phyloP scores from a whole-genome alignment of 371 early-diverging fungal genomes.

The Circinella minor region DNA sequence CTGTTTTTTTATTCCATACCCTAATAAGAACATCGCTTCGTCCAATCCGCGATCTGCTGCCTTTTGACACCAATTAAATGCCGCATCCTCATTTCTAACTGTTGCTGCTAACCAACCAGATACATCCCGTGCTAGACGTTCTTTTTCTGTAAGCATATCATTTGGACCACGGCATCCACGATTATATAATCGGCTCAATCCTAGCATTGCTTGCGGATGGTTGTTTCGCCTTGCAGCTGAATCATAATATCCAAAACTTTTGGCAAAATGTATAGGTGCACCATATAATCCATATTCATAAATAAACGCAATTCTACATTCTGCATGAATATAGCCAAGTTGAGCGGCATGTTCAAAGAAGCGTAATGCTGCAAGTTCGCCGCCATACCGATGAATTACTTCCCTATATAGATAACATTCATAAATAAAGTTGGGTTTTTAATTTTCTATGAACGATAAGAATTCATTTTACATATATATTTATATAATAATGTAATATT shows the following conservation, averaged over 20 bases:
- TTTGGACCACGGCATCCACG: conserved; percentile 40
- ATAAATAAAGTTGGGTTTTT: neutral
- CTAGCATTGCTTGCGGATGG: conserved; percentile 37
- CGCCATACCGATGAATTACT: conserved; percentile 27
- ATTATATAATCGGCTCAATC: conserved; percentile 36
- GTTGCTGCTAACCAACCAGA: conserved; percentile 38
- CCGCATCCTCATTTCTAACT: conserved; percentile 49
- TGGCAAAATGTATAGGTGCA: conserved; percentile 26
- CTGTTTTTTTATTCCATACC: conserved; percentile 24
- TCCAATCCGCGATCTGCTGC: conserved; percentile 37
- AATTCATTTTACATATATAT: too few relatives aligned
- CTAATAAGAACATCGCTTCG: conserved; percentile 45
- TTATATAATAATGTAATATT: too few relatives aligned
- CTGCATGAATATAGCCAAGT: conserved; percentile 35
- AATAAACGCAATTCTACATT: conserved; percentile 30
- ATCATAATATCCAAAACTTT: conserved; percentile 34
- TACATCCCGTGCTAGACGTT: conserved; percentile 38
- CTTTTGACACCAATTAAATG: conserved; percentile 49
- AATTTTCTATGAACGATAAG: neutral
- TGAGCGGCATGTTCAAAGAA: conserved; percentile 42
- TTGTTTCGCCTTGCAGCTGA: conserved; percentile 23
- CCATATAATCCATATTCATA: conserved; percentile 38
- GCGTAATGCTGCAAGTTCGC: conserved; percentile 31
- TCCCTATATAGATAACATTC: conserved; percentile 2
- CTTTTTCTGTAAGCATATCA: conserved; percentile 24